A percentile compares a stretch with the other conserved stretches of the same genome.
Evolutionary conservation across 805 yeast species (phyloP).

Genomic region (Candida dendrica): DNA sequence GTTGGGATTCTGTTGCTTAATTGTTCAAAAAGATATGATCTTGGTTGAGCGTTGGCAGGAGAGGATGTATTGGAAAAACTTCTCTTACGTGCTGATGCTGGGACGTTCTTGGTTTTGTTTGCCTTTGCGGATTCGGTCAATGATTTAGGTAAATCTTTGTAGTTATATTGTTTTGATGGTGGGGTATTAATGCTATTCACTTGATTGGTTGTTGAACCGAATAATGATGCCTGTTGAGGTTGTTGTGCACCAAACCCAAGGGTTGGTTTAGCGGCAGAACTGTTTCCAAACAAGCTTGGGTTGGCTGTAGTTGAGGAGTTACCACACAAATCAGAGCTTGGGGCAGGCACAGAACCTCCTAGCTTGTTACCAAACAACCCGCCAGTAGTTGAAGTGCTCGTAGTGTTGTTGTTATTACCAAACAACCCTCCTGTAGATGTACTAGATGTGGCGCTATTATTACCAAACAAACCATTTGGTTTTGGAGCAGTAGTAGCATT

Average conservation of each 20-base stretch:
- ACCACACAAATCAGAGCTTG: too few relatives aligned
- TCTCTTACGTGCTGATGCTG: conserved; percentile 15
- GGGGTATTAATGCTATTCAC: conserved; percentile 24
- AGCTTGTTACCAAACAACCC: conserved; percentile 14
- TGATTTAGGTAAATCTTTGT: conserved; percentile 31
- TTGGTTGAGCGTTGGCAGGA: conserved; percentile 10
- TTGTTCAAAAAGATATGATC: conserved; percentile 25
- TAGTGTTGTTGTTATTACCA: conserved; percentile 14
- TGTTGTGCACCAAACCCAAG: conserved; percentile 5
- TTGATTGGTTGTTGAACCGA: conserved; percentile 8
- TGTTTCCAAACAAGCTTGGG: conserved; percentile 18
- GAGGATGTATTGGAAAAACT: conserved; percentile 15
- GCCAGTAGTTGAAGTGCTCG: conserved; percentile 7
- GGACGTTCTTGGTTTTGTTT: conserved; percentile 7
- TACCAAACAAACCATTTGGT: conserved; percentile 18
- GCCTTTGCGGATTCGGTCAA: conserved; percentile 25
- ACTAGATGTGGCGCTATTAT: conserved; percentile 6
- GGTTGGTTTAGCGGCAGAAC: conserved; percentile 3
- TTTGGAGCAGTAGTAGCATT: conserved; percentile 6
- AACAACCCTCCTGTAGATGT: conserved; percentile 22
- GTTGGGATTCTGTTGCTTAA: conserved; percentile 26
- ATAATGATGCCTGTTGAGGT: conserved; percentile 1
- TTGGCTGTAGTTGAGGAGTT: conserved; percentile 1
- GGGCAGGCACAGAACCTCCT: too few relatives aligned
- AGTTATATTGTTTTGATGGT: conserved; percentile 20